phyloP scores from a whole-genome alignment of 1,139 yeast genomes.

The Protomyces inundatus region DNA sequence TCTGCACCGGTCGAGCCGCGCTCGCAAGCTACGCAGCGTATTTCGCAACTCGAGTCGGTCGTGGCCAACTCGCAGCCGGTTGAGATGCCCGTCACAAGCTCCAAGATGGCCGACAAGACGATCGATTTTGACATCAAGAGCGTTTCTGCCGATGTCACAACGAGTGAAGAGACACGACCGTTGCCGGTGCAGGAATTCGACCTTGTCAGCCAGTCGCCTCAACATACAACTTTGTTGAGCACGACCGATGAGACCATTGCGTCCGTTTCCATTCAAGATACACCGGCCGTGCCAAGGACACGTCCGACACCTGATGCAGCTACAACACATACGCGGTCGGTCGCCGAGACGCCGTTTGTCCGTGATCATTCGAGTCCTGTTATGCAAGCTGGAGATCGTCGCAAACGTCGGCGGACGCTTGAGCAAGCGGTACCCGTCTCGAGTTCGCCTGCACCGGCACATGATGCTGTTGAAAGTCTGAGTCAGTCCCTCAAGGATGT shows the following conservation, averaged over 20 bases:
- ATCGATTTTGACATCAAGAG: background rate
- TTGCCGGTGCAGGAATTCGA: background rate
- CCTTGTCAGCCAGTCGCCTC: background rate
- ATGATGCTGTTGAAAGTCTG: background rate
- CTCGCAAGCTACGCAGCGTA: background rate
- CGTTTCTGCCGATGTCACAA: background rate
- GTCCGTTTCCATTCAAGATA: background rate
- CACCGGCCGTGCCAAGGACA: background rate
- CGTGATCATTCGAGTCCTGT: background rate
- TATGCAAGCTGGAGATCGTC: constrained; percentile 6
- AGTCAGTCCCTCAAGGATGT: background rate
- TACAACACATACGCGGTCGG: background rate
- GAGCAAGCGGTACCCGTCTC: background rate
- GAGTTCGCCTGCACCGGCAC: background rate
- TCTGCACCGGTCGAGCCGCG: constrained; percentile 6
- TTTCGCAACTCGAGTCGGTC: background rate
- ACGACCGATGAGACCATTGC: background rate
- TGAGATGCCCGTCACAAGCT: background rate
- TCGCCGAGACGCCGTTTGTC: background rate
- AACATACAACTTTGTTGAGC: background rate
- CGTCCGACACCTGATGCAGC: background rate
- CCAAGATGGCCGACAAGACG: background rate
- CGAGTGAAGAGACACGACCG: background rate
- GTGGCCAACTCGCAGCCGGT: constrained; percentile 8
- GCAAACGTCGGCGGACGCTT: constrained; percentile 6